Percentiles rank a stretch among this genome's conserved stretches.
Conservation (phyloP, 768 basidiomycete species). For the Macrolepiota fuliginosa region DNA sequence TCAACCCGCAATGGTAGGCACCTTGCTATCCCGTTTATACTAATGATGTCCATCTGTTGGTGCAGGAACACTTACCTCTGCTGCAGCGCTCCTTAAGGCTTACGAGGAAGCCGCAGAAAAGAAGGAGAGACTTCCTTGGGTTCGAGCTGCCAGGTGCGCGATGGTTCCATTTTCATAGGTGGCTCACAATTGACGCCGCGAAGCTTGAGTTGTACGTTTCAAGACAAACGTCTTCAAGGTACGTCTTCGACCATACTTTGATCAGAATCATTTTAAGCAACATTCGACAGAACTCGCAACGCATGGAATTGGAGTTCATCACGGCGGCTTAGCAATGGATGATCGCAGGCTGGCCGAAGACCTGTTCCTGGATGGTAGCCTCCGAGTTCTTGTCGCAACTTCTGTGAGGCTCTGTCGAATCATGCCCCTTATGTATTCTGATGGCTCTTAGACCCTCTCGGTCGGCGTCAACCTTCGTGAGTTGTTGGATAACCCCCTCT, state of each 20-base stretch:
- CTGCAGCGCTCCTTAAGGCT: conserved; percentile 73
- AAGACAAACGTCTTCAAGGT: conserved; percentile 69
- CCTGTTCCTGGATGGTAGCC: conserved; percentile 58
- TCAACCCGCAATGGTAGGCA: conserved; percentile 78
- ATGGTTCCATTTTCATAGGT: background rate
- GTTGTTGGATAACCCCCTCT: conserved; percentile 20
- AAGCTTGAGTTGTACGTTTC: conserved; percentile 57
- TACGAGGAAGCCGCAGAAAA: conserved; percentile 55
- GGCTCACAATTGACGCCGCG: background rate
- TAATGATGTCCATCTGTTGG: background rate
- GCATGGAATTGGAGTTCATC: conserved; percentile 85
- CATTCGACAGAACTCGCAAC: conserved; percentile 52
- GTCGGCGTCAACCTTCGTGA: conserved; percentile 94
- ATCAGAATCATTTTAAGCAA: background rate
- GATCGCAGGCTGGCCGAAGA: conserved; percentile 77
- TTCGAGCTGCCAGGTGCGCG: conserved; percentile 49
- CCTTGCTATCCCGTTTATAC: background rate
- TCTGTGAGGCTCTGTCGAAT: conserved; percentile 47
- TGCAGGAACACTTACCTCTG: conserved; percentile 61
- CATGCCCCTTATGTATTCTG: background rate
- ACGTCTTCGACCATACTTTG: conserved; percentile 17
- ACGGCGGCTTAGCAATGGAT: conserved; percentile 76
- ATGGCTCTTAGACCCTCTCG: conserved; percentile 70
- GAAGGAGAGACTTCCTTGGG: conserved; percentile 65
- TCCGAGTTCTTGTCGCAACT: conserved; percentile 76